These are phyloP conservation scores for Lactifluus hygrophoroides DNA, from an alignment of 768 basidiomycete species.

Conservation along the genomic window DNA sequence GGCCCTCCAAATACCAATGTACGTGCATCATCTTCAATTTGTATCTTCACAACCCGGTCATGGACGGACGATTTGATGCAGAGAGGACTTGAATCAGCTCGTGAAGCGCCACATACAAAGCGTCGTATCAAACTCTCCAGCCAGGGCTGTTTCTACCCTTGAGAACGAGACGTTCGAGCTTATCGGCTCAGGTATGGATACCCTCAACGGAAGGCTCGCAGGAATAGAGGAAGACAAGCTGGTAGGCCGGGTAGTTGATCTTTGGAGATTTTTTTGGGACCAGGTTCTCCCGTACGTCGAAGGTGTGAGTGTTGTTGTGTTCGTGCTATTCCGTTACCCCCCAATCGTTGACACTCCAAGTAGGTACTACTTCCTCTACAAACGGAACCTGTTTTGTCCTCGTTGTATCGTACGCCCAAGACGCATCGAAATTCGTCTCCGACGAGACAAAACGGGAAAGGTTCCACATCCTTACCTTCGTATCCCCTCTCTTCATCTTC, in stretches of 20 bases:
- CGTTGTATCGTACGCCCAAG: conserved; percentile 56
- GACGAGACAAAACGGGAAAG: conserved; percentile 41
- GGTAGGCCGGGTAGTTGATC: conserved; percentile 68
- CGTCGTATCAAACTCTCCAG: conserved; percentile 63
- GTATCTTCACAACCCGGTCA: background rate
- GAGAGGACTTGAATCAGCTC: conserved; percentile 81
- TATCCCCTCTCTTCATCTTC: conserved; percentile 31
- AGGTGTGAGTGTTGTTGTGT: conserved; percentile 51
- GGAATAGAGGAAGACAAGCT: conserved; percentile 74
- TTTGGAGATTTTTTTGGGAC: conserved; percentile 94
- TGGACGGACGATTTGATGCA: conserved; percentile 24
- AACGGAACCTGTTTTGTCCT: conserved; percentile 54
- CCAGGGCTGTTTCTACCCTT: conserved; percentile 63
- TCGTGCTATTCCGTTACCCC: conserved; percentile 33
- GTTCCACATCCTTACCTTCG: conserved; percentile 30
- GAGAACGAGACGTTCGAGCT: conserved; percentile 77
- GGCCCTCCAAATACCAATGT: conserved; percentile 78
- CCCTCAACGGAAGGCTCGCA: conserved; percentile 75
- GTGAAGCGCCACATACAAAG: conserved; percentile 72
- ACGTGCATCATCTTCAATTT: conserved; percentile 24
- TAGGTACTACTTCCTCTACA: conserved; percentile 55
- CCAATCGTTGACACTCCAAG: background rate
- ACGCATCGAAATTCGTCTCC: conserved; percentile 38
- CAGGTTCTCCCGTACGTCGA: conserved; percentile 81
- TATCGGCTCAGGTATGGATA: conserved; percentile 84